phyloP scores from a whole-genome alignment of 2,329 filamentous ascomycete genomes.

The Dactylonectria macrodidyma region DNA sequence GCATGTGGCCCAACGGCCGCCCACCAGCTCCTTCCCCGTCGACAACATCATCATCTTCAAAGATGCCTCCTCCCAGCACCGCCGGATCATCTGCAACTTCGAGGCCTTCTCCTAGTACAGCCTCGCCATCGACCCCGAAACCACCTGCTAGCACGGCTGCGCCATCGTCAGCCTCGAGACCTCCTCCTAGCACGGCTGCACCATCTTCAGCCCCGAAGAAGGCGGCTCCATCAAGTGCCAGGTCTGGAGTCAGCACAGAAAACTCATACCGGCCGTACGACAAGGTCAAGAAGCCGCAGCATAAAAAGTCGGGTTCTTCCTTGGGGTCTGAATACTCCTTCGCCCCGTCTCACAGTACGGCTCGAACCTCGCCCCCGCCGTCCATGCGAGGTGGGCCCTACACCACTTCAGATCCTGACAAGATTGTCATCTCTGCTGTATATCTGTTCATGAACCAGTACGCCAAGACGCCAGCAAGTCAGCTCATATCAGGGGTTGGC shows the following conservation, averaged over 20 bases:
- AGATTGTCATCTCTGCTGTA: constrained; percentile 95
- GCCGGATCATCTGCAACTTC: constrained; percentile 39
- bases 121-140: constrained; percentile 35
- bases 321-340: constrained; percentile 87
- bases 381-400: constrained; percentile 84
- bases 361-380: constrained; percentile 86
- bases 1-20: constrained; percentile 77
- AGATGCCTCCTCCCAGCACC: constrained; percentile 43
- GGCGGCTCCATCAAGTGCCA: constrained; percentile 65
- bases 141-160: constrained; percentile 44
- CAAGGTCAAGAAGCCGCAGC: constrained; percentile 70
- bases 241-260: constrained; percentile 72
- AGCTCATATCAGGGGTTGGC: constrained; percentile 87
- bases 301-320: constrained; percentile 78
- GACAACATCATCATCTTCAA: constrained; percentile 41
- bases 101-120: constrained; percentile 43
- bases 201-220: constrained; percentile 41
- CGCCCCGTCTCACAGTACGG: constrained; percentile 86
- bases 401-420: constrained; percentile 90
- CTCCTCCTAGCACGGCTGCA: constrained; percentile 43
- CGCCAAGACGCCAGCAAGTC: constrained; percentile 89
- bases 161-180: constrained; percentile 39
- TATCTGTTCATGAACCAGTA: constrained; percentile 94
- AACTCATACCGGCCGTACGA: constrained; percentile 87
- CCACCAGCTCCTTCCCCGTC: constrained; percentile 56